Evolutionary conservation across 2,329 filamentous ascomycete species (phyloP), one percentile per base, ranked within the genome.

Genomic region (Cadophora sp.): DNA sequence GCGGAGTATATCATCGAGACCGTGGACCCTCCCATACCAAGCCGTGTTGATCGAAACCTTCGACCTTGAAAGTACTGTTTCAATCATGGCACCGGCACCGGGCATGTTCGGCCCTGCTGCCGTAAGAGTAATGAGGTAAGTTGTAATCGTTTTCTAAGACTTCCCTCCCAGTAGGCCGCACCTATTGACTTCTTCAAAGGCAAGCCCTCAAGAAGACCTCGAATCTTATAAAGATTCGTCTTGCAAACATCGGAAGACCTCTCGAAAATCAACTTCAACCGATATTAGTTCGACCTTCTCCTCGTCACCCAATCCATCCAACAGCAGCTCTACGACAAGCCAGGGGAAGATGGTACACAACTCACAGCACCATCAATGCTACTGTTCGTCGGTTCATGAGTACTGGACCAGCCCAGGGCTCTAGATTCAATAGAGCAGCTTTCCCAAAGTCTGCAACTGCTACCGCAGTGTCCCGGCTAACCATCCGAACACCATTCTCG

Each of bases 401-500:
- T 62, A 76, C 73, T 60, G 73, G 67, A 6, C 64, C 71, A 6
- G 64, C 79, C n/a, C 53, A 69, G 60, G 72, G 67, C 24, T 78
- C 79, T 34, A 84, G 81, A 72, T 83, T 82, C 50, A 83, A 86
- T 61, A 83, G 84, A 58, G 78, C 85, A 29, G 81, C 83, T 1
- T 86, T 86, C 62, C 86, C 86, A 40, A 83, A 83, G 66, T 90
- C 89, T 29, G 82, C 83, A 4, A 83, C 89, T 65, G 84, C 83
- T 27, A 80, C 82, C 22, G 84, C 85, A 24, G 82, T 91, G 66
- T 85, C 83, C 37, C 87, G 89, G 69, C 86, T 92, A 68, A 89
- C 92, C 19, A 89, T 89, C 31, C 89, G 92, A 62, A 90, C 94
- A 34, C 95, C 95, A 0, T 98, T 98, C 79, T 92, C 94, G 4